Conservation (phyloP, 208 protist genomes). For the Blastocrithidia nonstop region DNA sequence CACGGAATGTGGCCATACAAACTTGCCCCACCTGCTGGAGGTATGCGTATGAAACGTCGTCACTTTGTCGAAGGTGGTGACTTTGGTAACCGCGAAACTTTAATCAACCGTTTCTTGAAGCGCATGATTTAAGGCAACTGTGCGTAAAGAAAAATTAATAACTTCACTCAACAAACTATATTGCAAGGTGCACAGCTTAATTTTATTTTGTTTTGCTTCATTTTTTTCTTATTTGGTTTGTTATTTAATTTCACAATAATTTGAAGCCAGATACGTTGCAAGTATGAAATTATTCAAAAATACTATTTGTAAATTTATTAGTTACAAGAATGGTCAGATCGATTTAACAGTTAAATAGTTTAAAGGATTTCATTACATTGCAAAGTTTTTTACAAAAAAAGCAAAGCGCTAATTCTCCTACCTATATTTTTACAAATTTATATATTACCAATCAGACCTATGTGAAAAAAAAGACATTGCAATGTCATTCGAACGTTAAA, state of each 20-base stretch:
- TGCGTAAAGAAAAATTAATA: not conserved
- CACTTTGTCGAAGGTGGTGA: conserved; percentile 99
- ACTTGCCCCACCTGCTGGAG: conserved; percentile 90
- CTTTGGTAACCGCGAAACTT: conserved; percentile 97
- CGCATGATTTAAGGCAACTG: conserved; percentile 98
- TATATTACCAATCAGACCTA: too few species aligned
- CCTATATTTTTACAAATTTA: too few species aligned
- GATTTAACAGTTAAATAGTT: too few species aligned
- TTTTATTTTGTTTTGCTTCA: not conserved
- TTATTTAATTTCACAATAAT: conserved; percentile 3
- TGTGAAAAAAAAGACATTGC: too few species aligned
- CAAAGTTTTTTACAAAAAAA: too few species aligned
- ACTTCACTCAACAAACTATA: not conserved
- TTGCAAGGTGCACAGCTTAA: not conserved
- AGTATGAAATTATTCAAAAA: too few species aligned
- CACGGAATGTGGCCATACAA: conserved; percentile 99
- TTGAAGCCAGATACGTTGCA: too few species aligned
- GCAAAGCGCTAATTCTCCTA: too few species aligned
- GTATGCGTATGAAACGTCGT: conserved; percentile 91
- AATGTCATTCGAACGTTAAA: too few species aligned
- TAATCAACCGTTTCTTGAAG: conserved; percentile 96
- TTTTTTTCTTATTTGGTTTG: conserved; percentile 1
- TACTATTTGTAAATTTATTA: too few species aligned
- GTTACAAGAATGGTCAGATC: too few species aligned
- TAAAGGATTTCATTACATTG: too few species aligned